These are phyloP conservation scores for Toxoplasma gondii DNA, from an alignment of 169 alveolate genomes.

Conservation along the genomic window DNA sequence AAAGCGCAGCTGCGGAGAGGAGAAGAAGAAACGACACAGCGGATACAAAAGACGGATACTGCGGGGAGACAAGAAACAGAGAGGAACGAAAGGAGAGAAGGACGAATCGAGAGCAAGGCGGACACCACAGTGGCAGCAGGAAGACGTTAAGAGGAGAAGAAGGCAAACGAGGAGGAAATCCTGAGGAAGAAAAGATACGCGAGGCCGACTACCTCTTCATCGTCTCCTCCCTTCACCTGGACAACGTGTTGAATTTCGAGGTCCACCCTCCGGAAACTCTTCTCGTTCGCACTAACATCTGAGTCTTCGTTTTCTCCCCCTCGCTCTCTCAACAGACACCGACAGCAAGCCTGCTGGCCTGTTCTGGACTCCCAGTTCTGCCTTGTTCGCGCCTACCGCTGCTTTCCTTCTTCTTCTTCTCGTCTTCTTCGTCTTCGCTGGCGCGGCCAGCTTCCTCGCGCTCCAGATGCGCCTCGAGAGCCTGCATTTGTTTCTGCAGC, in stretches of 20 bases:
- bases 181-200: background rate
- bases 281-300: no score
- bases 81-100: background rate
- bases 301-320: no score
- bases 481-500: constrained; percentile 57
- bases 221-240: no score
- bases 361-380: no score
- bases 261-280: no score
- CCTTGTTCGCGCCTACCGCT: background rate
- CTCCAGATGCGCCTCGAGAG: constrained; percentile 56
- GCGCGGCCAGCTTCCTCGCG: constrained; percentile 37
- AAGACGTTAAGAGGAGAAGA: background rate
- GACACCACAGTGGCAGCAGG: background rate
- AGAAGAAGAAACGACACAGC: background rate
- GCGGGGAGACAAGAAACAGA: background rate
- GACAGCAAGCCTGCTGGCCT: no score
- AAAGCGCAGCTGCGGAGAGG: constrained; percentile 34
- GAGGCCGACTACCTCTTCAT: background rate
- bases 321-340: no score
- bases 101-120: background rate
- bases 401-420: constrained; percentile 42
- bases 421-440: constrained; percentile 23
- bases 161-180: background rate
- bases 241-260: no score
- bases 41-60: background rate